These are phyloP conservation scores for Lecanosticta acicola DNA, from an alignment of 2,329 filamentous ascomycete species.

Conservation along the genomic window DNA sequence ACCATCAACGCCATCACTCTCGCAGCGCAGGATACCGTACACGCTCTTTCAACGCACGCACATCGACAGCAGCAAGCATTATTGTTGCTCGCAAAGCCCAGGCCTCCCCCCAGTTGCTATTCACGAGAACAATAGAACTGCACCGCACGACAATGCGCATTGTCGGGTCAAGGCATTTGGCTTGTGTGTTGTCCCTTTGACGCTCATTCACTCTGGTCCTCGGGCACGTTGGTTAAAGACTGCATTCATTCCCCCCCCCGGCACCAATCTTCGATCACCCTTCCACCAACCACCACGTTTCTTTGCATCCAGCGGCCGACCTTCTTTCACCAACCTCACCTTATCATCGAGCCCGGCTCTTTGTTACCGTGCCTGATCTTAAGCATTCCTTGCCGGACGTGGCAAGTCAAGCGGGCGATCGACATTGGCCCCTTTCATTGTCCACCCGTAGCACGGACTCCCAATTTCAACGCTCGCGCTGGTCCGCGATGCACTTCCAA, in stretches of 20 bases:
- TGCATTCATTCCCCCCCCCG: too few species aligned
- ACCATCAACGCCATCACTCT: background rate
- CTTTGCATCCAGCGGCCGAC: too few species aligned
- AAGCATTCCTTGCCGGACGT: background rate
- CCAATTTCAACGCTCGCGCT: slow-evolving; percentile 9
- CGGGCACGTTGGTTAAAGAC: too few species aligned
- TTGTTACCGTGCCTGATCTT: background rate
- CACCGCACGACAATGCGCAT: background rate
- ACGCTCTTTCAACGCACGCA: background rate
- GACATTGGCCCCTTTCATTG: background rate
- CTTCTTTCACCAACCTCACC: too few species aligned
- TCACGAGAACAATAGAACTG: background rate
- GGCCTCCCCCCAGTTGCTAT: background rate
- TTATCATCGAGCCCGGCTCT: background rate
- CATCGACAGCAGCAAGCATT: background rate
- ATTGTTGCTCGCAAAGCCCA: background rate
- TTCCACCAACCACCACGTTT: too few species aligned
- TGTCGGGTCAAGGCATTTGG: background rate
- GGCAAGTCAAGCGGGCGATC: background rate
- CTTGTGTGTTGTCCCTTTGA: background rate
- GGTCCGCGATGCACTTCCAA: slow-evolving; percentile 17
- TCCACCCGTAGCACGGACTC: background rate
- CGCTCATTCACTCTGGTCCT: background rate
- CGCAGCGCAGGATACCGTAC: background rate
- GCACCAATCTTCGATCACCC: too few species aligned